Evolutionary conservation across 805 yeast genomes (phyloP), one percentile per base, ranked within the genome.

Genomic region (Kluyveromyces nonfermentans): DNA sequence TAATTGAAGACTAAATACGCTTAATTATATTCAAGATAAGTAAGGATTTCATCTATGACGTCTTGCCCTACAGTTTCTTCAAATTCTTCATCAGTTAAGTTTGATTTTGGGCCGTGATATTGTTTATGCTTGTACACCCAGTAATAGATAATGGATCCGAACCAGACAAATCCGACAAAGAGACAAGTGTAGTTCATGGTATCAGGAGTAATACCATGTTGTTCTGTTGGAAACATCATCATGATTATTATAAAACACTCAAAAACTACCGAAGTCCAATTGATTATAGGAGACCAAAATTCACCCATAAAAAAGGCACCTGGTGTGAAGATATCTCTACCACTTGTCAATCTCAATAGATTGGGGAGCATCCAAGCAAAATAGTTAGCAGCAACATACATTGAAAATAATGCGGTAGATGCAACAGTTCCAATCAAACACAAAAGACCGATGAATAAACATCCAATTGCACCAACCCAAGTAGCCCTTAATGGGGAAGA

Each of bases 131-230:
- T 81, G 52, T 70, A 69, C 3, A 67, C 57, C 41, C 56, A 68
- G 60, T 73, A 79, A 56, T 79, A 79, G 0, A 68, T 38, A 42
- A 71, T 50, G 2, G 81, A 67, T 16, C 75, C 63, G 7, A 73
- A 47, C 84, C 83, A 78, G 6, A 72, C 70, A 7, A 75, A 76
- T 20, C 75, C 73, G 36, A 75, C 77, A 43, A 80, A 74, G 5
- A 75, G 83, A 52, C 71, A 70, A 0, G 85, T 75, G 57, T 81
- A 82, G 62, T 82, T 82, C 89, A 82, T 82, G 12, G 74, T 60
- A 0, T 61, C 62, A 45, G 65, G 67, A 7, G 46, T 47, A 17
- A 54, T 52, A n/a, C 40, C 45, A 15, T 35, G 22, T 35, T 56
- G 57, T 21, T 73, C 64, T 8, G 52, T 43, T 30, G 89, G 88